Conservation (phyloP, 1,139 yeast species). For the Saccharomycopsis hybrid region DNA sequence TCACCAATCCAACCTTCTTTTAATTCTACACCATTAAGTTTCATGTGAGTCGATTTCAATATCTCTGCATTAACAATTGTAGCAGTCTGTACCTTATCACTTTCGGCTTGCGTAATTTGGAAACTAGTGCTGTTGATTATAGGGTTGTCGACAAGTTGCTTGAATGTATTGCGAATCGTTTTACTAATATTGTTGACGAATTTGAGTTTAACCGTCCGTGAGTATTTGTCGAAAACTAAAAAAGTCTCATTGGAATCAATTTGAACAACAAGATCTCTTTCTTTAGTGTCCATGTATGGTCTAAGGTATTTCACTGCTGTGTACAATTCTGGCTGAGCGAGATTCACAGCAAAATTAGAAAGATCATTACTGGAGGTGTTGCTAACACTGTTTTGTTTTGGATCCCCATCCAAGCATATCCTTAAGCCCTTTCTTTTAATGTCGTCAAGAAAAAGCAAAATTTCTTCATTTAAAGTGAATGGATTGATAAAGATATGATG, state of each 20-base stretch:
- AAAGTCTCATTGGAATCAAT: conserved; percentile 30
- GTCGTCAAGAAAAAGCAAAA: conserved; percentile 46
- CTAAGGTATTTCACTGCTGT: conserved; percentile 38
- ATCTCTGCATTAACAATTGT: background rate
- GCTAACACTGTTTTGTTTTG: background rate
- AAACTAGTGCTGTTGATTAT: background rate
- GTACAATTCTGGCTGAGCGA: background rate
- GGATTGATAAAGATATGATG: conserved; percentile 49
- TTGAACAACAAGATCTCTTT: conserved; percentile 52
- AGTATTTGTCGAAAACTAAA: conserved; percentile 1
- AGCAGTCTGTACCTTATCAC: background rate
- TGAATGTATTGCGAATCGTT: background rate
- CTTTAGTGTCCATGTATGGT: conserved; percentile 47
- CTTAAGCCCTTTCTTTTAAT: conserved; percentile 31
- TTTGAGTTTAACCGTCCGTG: background rate
- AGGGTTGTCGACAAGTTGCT: conserved; percentile 3
- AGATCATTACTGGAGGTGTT: background rate
- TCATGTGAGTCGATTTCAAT: background rate
- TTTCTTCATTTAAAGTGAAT: conserved; percentile 44
- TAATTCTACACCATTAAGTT: conserved; percentile 6
- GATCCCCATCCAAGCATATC: background rate
- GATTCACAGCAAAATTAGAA: too few species aligned
- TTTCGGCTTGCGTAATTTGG: background rate
- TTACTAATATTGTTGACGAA: conserved; percentile 12
- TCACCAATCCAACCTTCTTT: conserved; percentile 2